Conservation (phyloP, 2,329 filamentous ascomycete genomes). For the Chalaropsis ovoidea region DNA sequence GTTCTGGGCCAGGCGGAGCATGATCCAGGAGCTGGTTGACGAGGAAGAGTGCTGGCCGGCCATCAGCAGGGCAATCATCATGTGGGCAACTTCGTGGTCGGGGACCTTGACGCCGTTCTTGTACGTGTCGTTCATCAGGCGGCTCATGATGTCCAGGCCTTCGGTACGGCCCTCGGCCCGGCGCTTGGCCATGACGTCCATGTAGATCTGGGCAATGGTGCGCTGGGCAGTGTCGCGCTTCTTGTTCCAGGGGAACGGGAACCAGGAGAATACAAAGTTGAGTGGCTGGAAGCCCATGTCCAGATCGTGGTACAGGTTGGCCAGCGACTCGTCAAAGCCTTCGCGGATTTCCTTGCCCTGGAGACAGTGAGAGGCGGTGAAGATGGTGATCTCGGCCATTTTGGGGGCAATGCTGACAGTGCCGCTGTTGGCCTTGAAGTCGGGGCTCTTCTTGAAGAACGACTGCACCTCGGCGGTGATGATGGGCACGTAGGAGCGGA, state of each 20-base stretch:
- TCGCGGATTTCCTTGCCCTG: slow-evolving; percentile 75
- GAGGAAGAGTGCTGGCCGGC: slow-evolving; percentile 84
- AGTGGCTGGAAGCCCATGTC: slow-evolving; percentile 83
- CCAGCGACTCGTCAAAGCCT: slow-evolving; percentile 70
- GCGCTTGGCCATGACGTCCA: slow-evolving; percentile 67
- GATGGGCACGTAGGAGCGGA: slow-evolving; percentile 65
- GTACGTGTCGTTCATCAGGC: slow-evolving; percentile 75
- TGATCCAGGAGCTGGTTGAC: slow-evolving; percentile 74
- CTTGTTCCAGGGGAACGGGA: slow-evolving; percentile 78
- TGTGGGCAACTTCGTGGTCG: slow-evolving; percentile 76
- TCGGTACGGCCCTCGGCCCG: slow-evolving; percentile 44
- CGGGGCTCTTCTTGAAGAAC: slow-evolving; percentile 58
- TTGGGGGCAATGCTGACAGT: slow-evolving; percentile 60
- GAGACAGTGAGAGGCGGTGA: slow-evolving; percentile 74
- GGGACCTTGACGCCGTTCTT: slow-evolving; percentile 72
- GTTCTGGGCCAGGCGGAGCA: slow-evolving; percentile 66
- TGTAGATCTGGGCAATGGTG: slow-evolving; percentile 73
- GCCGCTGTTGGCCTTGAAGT: slow-evolving; percentile 59
- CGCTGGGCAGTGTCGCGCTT: slow-evolving; percentile 68
- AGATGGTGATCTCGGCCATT: slow-evolving; percentile 81
- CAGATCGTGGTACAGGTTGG: slow-evolving; percentile 74
- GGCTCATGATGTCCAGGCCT: slow-evolving; percentile 74
- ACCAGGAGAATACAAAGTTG: slow-evolving; percentile 86
- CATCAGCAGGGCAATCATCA: slow-evolving; percentile 92
- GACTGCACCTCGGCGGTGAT: slow-evolving; percentile 64